phyloP scores from a whole-genome alignment of 495 filamentous ascomycete genomes.

The Podospora sp. region DNA sequence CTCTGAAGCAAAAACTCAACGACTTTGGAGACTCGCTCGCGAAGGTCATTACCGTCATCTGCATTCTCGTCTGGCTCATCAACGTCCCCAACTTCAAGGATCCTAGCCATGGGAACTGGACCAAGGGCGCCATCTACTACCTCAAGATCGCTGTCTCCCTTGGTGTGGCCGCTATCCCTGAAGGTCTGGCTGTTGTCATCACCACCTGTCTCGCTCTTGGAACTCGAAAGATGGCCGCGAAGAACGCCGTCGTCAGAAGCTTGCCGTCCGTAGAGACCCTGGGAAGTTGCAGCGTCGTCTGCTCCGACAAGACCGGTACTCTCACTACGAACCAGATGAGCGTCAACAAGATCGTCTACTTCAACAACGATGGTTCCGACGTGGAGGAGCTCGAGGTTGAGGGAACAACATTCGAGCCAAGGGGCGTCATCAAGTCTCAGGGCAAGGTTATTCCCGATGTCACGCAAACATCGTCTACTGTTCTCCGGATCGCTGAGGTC shows the following conservation, averaged over 20 bases:
- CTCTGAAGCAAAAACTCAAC: conserved; percentile 97
- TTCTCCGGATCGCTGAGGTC: conserved; percentile 82
- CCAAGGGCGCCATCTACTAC: conserved; percentile 99
- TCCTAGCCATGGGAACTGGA: conserved; percentile 88
- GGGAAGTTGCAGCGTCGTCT: conserved; percentile 98
- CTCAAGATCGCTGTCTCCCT: conserved; percentile 99
- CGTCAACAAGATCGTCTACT: conserved; percentile 86
- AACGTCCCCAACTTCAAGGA: conserved; percentile 97
- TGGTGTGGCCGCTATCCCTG: conserved; percentile 96
- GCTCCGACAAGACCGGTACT: conserved; percentile 99
- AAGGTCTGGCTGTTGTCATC: conserved; percentile 96
- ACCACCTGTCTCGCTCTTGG: conserved; percentile 95
- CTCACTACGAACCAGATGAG: conserved; percentile 99
- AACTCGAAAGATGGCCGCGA: conserved; percentile 96
- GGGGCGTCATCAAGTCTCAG: conserved; percentile 66
- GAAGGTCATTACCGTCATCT: conserved; percentile 98
- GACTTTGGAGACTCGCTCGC: conserved; percentile 96
- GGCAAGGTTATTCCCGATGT: conserved; percentile 72
- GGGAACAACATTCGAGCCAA: conserved; percentile 90
- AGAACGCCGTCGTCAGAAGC: conserved; percentile 95
- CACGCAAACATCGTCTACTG: conserved; percentile 72
- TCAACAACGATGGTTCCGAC: conserved; percentile 69
- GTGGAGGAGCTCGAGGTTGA: conserved; percentile 90
- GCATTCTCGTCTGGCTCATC: conserved; percentile 95
- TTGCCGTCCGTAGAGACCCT: conserved; percentile 96